Evolutionary conservation across 371 early-diverging fungal genomes (phyloP), one percentile per base, ranked within the genome.

Genomic region (Entomophthora muscae): DNA sequence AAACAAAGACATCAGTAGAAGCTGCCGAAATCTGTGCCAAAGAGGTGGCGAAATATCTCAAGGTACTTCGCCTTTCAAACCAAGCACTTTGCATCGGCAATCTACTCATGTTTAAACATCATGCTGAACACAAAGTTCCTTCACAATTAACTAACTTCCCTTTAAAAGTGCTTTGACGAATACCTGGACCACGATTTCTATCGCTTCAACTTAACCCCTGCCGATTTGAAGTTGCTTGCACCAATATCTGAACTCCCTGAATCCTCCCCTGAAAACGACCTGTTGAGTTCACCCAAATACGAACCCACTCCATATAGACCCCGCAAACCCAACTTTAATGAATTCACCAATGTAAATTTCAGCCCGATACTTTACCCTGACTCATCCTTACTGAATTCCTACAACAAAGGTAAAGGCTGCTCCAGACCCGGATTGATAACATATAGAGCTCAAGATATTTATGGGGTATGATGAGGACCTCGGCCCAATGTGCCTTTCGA

Each of bases 391-490:
- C 7, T 57, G 27, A 26, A 26, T 21, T 22, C 10, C 2, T 12
- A 31, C 12, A 21, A 21, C 26, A 17, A 31, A 31, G n/a, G 58
- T n/a, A 2, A 30, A 57, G 31, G 31, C 22, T 27, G 12, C 32
- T 13, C 1, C 26, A 2, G 17, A 10, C 13, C 13, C n/a, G 26
- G 26, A 1, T 3, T 17, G 12, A 3, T 57, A 22, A 57, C 26
- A n/a, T 61, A 13, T 42, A 51, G 52, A 57, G 13, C 57, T 29
- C 31, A 61, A 61, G 12, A 42, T 61, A 23, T 63, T 53, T 53
- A 7, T 63, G 26, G 63, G 63, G 7, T 63, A 63, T 22, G 63
- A 63, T 31, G 63, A 63, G 27, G 63, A 63, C 31, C 31, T 63
- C 2, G 63, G 63, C 21, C 63, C 63, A 23, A 30, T 63, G 17